Base-by-base conservation (phyloP, 2,329 filamentous ascomycete genomes). In the Lizonia empirigonia region DNA sequence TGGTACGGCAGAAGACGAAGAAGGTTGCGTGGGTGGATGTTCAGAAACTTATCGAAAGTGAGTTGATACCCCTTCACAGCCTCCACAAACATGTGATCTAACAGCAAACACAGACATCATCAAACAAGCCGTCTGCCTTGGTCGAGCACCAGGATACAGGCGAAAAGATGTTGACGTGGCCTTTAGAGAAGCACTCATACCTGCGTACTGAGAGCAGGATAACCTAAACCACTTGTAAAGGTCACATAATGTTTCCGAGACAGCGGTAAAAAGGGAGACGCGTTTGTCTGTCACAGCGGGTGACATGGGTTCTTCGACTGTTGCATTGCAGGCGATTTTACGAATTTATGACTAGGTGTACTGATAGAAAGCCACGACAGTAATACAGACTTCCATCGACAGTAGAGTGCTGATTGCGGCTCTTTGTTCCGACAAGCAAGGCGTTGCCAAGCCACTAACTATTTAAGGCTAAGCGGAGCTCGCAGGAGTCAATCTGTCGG, bases 81-180 rank as follows among this genome's bases (percentile, higher is more conserved):
- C 2, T 40, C n/a, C 5, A 12, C 4, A 35, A 2, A 3, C 6
- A 13, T 8, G 5, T 33, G 24, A 44, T 40, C 66, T 76, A 56
- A 73, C 59, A n/a, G 23, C 8, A 12, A 5, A 12, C 33, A 23
- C 41, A 76, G 74, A 67, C 24, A 54, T 76, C 7, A 67, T 73
- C 46, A 69, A 67, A 26, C 63, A 69, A 23, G 69, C 59, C 15
- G 68, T 77, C 19, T 79, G 77, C 54, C 65, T 79, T 8, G 76
- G 76, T n/a, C 68, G 75, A 24, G 62, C 73, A 7, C 75, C 77
- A 4, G 77, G 77, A 1, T 79, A 76, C 51, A 69, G 74, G 51
- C 67, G 71, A 37, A 70, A 70, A 35, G 73, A 77, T 58, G 69
- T 79, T 12, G 76, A 79, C 60, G 46, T 60, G 32, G 76, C 76